Percentiles rank a stretch among this genome's conserved stretches.
Evolutionary conservation across 2,329 filamentous ascomycete genomes (phyloP).

Genomic region (Sclerotinia spermophila): DNA sequence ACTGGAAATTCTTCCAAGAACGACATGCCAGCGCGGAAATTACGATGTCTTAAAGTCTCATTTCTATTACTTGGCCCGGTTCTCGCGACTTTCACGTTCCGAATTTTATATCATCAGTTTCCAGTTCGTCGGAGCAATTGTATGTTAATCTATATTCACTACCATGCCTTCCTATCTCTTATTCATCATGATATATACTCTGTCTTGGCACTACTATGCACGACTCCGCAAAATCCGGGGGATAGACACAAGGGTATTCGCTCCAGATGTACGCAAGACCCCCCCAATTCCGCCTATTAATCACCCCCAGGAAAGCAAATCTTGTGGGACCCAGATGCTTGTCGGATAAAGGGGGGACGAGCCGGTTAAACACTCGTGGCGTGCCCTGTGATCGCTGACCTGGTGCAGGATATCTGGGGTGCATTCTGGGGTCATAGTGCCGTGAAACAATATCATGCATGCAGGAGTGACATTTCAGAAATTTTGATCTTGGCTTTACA

Average conservation of each 20-base stretch:
- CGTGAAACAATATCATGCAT: neutral
- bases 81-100: neutral
- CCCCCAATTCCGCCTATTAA: neutral
- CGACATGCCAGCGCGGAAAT: neutral
- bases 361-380: constrained; percentile 2
- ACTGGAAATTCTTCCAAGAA: neutral
- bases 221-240: neutral
- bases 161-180: neutral
- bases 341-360: constrained; percentile 6
- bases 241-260: neutral
- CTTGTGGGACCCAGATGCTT: neutral
- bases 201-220: neutral
- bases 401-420: neutral
- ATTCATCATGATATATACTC: neutral
- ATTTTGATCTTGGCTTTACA: neutral
- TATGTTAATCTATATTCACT: neutral
- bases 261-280: neutral
- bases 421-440: constrained; percentile 1
- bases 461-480: neutral
- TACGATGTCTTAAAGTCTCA: neutral
- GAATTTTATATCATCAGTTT: neutral
- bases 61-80: neutral
- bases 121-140: neutral
- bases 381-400: constrained; percentile 1
- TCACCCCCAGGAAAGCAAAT: neutral